phyloP scores from a whole-genome alignment of 2,329 filamentous ascomycete species.

The Botrytis fabae region DNA sequence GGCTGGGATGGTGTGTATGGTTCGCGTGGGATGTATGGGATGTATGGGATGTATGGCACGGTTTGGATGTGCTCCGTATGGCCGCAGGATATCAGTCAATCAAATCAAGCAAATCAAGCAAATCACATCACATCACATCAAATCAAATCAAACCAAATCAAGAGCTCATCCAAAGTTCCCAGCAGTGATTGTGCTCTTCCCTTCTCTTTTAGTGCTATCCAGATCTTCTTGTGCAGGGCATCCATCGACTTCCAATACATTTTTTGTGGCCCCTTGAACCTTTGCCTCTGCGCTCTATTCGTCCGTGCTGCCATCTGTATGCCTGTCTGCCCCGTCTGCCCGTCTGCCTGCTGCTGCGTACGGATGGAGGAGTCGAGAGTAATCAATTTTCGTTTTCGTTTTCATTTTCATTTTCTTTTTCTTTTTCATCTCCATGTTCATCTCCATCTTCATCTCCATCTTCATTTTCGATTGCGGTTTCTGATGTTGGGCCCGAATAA shows the following conservation, averaged over 20 bases:
- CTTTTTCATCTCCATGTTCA: too few relatives aligned
- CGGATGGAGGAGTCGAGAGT: background rate
- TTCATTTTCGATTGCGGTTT: background rate
- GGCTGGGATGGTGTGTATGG: background rate
- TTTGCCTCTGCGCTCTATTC: conserved; percentile 6
- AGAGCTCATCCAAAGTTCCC: background rate
- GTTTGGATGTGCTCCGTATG: background rate
- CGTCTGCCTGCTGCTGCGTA: background rate
- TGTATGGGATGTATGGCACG: background rate
- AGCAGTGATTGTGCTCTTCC: background rate
- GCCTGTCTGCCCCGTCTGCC: background rate
- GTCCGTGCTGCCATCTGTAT: conserved; percentile 14
- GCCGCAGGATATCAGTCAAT: background rate
- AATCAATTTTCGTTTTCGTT: background rate
- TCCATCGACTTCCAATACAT: conserved; percentile 14
- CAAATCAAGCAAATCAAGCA: background rate
- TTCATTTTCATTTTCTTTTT: too few relatives aligned
- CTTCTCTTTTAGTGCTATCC: background rate
- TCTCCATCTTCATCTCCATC: too few relatives aligned
- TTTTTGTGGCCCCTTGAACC: conserved; percentile 1
- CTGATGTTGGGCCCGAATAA: conserved; percentile 9
- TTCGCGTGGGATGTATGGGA: too few relatives aligned
- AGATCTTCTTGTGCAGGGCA: conserved; percentile 17
- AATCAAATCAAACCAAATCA: background rate
- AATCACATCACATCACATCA: too few relatives aligned